Evolutionary conservation across 805 yeast species (phyloP).

Genomic region (Tetrapisispora fleetii): DNA sequence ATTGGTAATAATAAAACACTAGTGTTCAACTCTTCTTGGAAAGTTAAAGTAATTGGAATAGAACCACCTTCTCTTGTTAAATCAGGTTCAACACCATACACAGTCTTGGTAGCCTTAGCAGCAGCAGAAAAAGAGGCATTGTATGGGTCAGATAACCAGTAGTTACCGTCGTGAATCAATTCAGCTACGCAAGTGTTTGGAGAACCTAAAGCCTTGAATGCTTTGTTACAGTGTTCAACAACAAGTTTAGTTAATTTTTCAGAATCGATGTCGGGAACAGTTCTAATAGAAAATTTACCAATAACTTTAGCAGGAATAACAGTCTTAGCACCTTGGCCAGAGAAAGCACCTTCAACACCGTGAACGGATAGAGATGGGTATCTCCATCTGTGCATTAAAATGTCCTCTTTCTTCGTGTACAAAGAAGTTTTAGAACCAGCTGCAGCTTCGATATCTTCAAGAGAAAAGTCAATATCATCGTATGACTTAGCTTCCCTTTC

Average conservation of each 20-base stretch:
- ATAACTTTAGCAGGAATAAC: slow-evolving; percentile 91
- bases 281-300: slow-evolving; percentile 94
- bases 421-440: slow-evolving; percentile 81
- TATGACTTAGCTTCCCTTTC: slow-evolving; percentile 69
- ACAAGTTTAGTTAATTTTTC: slow-evolving; percentile 71
- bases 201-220: slow-evolving; percentile 59
- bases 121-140: slow-evolving; percentile 93
- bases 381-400: slow-evolving; percentile 98
- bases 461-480: slow-evolving; percentile 75
- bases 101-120: slow-evolving; percentile 83
- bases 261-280: slow-evolving; percentile 89
- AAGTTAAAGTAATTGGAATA: slow-evolving; percentile 91
- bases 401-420: slow-evolving; percentile 67
- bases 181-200: slow-evolving; percentile 67
- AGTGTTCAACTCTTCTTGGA: slow-evolving; percentile 78
- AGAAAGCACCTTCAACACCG: slow-evolving; percentile 97
- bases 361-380: slow-evolving; percentile 92
- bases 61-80: slow-evolving; percentile 99
- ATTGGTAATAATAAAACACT: slow-evolving; percentile 85
- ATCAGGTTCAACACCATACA: slow-evolving; percentile 93
- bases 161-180: slow-evolving; percentile 87
- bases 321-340: slow-evolving; percentile 92
- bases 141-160: slow-evolving; percentile 93
- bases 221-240: slow-evolving; percentile 53
- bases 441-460: slow-evolving; percentile 78